Conservation (phyloP, 2,329 filamentous ascomycete species). For the Clarireedia paspali region DNA sequence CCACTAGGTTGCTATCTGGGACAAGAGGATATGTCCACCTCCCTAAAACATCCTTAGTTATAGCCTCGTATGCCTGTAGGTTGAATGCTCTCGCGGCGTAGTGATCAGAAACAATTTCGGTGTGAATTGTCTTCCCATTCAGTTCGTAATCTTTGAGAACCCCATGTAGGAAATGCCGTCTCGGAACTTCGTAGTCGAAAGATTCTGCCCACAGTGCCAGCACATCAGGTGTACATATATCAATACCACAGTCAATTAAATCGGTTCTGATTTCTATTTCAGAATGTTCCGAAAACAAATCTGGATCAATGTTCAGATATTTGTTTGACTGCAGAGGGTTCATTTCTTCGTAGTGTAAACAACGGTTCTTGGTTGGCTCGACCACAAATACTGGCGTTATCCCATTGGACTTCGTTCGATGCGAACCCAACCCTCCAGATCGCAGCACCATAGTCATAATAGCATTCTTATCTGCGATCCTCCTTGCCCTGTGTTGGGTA, state of each 20-base stretch:
- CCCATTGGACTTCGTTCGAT: slow-evolving; percentile 70
- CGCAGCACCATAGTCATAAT: slow-evolving; percentile 96
- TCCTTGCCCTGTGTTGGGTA: slow-evolving; percentile 69
- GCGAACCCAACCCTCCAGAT: slow-evolving; percentile 60
- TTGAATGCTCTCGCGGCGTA: slow-evolving; percentile 85
- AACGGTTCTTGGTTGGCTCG: slow-evolving; percentile 70
- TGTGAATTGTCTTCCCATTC: slow-evolving; percentile 94
- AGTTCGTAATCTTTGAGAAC: slow-evolving; percentile 95
- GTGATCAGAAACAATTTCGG: slow-evolving; percentile 72
- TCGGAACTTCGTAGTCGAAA: slow-evolving; percentile 89
- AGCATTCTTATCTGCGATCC: slow-evolving; percentile 79
- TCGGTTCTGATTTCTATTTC: slow-evolving; percentile 82
- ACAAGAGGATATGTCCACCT: slow-evolving; percentile 85
- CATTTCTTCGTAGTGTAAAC: slow-evolving; percentile 92
- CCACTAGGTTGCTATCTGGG: slow-evolving; percentile 79
- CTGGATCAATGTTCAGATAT: slow-evolving; percentile 66
- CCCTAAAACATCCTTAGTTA: slow-evolving; percentile 78
- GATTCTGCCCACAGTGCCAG: slow-evolving; percentile 94
- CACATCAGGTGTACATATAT: slow-evolving; percentile 95
- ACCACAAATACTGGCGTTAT: slow-evolving; percentile 80
- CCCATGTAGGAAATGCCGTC: slow-evolving; percentile 82
- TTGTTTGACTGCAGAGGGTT: slow-evolving; percentile 58
- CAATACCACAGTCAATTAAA: slow-evolving; percentile 87
- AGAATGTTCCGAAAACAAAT: slow-evolving; percentile 62
- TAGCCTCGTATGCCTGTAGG: slow-evolving; percentile 80